phyloP scores from a whole-genome alignment of 176 grass and related monocot genomes.

The Zoysia japonica region DNA sequence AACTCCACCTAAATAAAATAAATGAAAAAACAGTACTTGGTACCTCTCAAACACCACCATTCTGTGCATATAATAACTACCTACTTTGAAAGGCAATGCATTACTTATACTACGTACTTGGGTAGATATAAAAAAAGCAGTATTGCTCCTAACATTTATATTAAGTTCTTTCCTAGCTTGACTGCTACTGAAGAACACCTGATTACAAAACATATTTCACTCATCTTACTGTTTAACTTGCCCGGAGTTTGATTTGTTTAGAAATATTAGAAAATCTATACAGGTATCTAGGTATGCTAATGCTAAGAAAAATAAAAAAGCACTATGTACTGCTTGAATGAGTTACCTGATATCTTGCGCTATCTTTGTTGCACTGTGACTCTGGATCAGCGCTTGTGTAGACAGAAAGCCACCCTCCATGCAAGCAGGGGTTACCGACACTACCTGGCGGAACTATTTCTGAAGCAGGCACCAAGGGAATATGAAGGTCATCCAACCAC shows the following conservation, averaged over 20 bases:
- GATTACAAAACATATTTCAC: constrained; percentile 24
- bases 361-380: constrained; percentile 65
- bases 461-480: constrained; percentile 64
- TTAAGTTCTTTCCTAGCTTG: constrained; percentile 27
- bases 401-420: constrained; percentile 79
- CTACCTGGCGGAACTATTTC: constrained; percentile 37
- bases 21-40: background rate
- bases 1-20: background rate
- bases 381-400: constrained; percentile 63
- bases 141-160: background rate
- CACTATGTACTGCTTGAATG: constrained; percentile 25
- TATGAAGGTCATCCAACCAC: constrained; percentile 88
- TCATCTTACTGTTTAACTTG: constrained; percentile 20
- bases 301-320: background rate
- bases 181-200: constrained; percentile 21
- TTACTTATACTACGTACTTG: background rate
- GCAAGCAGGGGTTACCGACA: constrained; percentile 49
- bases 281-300: constrained; percentile 12
- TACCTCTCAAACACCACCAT: background rate
- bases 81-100: constrained; percentile 6
- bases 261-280: constrained; percentile 10
- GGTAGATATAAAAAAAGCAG: background rate
- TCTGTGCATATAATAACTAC: background rate
- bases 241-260: constrained; percentile 10
- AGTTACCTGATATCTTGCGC: constrained; percentile 66